Base-by-base conservation (phyloP, 2,329 filamentous ascomycete genomes). In the Colletotrichum orchidophilum region DNA sequence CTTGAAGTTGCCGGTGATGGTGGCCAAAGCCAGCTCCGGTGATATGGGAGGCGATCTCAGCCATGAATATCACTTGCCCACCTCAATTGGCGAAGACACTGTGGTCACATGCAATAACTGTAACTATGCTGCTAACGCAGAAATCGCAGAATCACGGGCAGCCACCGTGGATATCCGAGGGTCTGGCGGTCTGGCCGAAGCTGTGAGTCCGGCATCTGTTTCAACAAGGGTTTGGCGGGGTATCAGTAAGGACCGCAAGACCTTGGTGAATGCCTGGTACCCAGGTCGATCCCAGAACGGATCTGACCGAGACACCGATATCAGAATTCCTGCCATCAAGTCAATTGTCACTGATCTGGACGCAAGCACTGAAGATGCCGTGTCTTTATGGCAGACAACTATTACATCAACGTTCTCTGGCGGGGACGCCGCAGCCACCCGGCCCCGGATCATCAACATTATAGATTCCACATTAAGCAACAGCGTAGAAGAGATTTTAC, bases 31-130 rank as follows among this genome's bases (percentile, higher is more conserved):
- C 7, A 95, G 95, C 79, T 98, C 96, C 1, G 96, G 96, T n/a
- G 94, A 94, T 74, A 99, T 99, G 89, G 96, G 96, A 35, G 96
- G 96, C 13, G 92, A 92, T 74, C 83, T 97, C 46, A 98, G 95
- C 80, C 96, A 99, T 79, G 96, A 99, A 77, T 99, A 97, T 78
- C 96, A 98, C 78, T 92, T 97, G 61, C 88, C 92, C 1, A 94
- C 92, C 33, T 78, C 88, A 0, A 91, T 93, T 60, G 96, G 96
- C 8, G 96, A 98, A 79, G 96, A 99, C 77, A 91, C 90, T 1
- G 87, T 99, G 46, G 89, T 97, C 73, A 91, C 86, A 73, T 99
- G 96, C 80, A 83, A 83, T 26, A 83, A 81, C 12, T 99, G 96
- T 79, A 86, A 88, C 39, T 94, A 95, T 78, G 88, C 93, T 1